Evolutionary conservation across 2,329 filamentous ascomycete genomes (phyloP).

Genomic region (Leptographium galeiforme): DNA sequence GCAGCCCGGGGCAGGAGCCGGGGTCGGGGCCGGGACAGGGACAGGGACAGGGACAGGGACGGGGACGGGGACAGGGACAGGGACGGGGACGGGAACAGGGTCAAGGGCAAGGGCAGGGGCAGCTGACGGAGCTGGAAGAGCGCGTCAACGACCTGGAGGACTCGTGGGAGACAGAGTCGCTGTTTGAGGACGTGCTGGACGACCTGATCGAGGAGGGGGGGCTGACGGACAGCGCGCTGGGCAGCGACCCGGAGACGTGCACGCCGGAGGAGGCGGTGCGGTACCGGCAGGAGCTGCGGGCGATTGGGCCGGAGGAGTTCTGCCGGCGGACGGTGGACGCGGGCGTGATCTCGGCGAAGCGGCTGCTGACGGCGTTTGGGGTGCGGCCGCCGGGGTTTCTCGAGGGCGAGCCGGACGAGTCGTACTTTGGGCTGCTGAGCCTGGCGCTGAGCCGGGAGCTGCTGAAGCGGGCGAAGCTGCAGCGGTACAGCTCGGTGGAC

Average conservation of each 20-base stretch:
- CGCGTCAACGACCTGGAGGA: conserved; percentile 37
- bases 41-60: too few relatives aligned
- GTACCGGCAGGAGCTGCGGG: conserved; percentile 58
- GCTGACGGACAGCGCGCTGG: conserved; percentile 22
- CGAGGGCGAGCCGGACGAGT: conserved; percentile 57
- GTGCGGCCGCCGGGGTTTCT: conserved; percentile 62
- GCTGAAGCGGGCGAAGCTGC: conserved; percentile 66
- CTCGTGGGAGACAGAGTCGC: conserved; percentile 50
- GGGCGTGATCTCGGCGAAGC: conserved; percentile 61
- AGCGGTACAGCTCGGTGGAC: conserved; percentile 70
- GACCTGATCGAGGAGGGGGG: conserved; percentile 39
- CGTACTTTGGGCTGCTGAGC: conserved; percentile 62
- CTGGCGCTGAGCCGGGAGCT: conserved; percentile 70
- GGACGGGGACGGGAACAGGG: too few relatives aligned
- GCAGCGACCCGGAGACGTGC: conserved; percentile 37
- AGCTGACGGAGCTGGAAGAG: conserved; percentile 32
- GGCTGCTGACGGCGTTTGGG: conserved; percentile 75
- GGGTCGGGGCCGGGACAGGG: background rate
- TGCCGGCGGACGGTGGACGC: conserved; percentile 57
- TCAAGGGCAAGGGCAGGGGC: too few relatives aligned
- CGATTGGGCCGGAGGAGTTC: conserved; percentile 67
- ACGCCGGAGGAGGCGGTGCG: conserved; percentile 54
- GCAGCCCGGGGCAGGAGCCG: background rate
- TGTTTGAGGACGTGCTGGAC: conserved; percentile 50
- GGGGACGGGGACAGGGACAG: too few relatives aligned